These are phyloP conservation scores for Cercospora zeae-maydis DNA, from an alignment of 2,329 filamentous ascomycete genomes.

Conservation along the genomic window DNA sequence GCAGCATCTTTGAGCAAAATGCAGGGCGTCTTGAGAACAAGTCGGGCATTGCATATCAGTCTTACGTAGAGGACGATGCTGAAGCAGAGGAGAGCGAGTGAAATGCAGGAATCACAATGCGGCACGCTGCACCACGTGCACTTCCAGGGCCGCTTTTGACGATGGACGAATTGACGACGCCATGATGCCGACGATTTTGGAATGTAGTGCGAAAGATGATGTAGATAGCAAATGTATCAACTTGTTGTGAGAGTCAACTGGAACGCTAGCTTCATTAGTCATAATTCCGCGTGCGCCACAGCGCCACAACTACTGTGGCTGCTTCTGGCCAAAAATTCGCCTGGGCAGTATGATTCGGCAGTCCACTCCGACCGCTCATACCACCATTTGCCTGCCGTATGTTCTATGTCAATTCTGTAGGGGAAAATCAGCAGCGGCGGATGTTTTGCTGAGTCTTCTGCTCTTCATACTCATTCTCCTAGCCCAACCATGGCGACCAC, in stretches of 20 bases:
- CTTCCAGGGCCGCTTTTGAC: background rate
- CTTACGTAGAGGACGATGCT: background rate
- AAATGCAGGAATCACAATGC: background rate
- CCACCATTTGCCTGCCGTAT: conserved; percentile 8
- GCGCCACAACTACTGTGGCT: background rate
- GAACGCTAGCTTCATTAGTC: background rate
- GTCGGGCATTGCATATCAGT: background rate
- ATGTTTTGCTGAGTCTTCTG: background rate
- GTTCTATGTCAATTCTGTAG: background rate
- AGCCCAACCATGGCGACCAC: conserved; percentile 12
- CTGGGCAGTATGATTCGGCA: conserved; percentile 3
- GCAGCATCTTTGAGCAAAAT: background rate
- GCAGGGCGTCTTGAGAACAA: background rate
- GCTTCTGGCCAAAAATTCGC: background rate
- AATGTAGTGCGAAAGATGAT: background rate
- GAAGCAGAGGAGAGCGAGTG: background rate
- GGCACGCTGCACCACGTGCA: no score
- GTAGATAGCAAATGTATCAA: background rate
- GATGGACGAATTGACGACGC: background rate
- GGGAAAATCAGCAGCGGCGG: background rate
- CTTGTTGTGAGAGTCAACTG: background rate
- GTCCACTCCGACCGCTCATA: conserved; percentile 3
- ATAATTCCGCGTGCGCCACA: background rate
- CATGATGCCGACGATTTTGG: background rate
- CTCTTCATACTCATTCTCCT: background rate